Percentiles rank a stretch among this genome's conserved stretches.
Evolutionary conservation across 2,329 filamentous ascomycete genomes (phyloP).

Genomic region (Didymella pinodella): DNA sequence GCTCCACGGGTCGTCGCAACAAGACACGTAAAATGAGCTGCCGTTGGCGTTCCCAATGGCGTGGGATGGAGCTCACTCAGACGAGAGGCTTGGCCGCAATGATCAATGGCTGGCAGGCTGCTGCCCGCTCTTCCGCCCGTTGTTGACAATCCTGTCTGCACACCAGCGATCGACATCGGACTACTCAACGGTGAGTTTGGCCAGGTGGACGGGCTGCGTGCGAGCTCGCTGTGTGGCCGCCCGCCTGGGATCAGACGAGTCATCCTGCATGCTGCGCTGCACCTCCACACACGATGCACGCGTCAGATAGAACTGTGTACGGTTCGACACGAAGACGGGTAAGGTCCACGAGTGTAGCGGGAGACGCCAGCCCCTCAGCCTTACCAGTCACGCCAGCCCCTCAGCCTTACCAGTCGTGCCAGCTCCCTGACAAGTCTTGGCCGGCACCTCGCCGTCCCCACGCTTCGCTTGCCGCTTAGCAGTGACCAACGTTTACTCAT

Average conservation of each 20-base stretch:
- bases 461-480: slow-evolving; percentile 22
- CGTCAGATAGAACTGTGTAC: slow-evolving; percentile 24
- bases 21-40: neutral
- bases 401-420: slow-evolving; percentile 33
- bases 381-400: slow-evolving; percentile 24
- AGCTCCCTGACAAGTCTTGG: slow-evolving; percentile 9
- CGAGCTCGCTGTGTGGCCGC: slow-evolving; percentile 11
- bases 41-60: slow-evolving; percentile 27
- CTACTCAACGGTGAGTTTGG: slow-evolving; percentile 27
- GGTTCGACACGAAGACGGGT: slow-evolving; percentile 24
- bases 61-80: slow-evolving; percentile 34
- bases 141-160: slow-evolving; percentile 29
- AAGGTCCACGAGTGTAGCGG: slow-evolving; percentile 25
- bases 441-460: slow-evolving; percentile 21
- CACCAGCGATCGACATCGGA: slow-evolving; percentile 28
- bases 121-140: slow-evolving; percentile 35
- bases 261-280: slow-evolving; percentile 29
- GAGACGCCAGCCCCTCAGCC: slow-evolving; percentile 31
- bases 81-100: slow-evolving; percentile 31
- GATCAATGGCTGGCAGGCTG: slow-evolving; percentile 10
- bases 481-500: slow-evolving; percentile 11
- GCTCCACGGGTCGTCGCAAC: slow-evolving; percentile 5
- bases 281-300: slow-evolving; percentile 26
- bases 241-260: slow-evolving; percentile 21
- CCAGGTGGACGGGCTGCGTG: slow-evolving; percentile 12